Conservation (phyloP, 192 early-diverging fungal genomes). For the Entomortierella parvispora region DNA sequence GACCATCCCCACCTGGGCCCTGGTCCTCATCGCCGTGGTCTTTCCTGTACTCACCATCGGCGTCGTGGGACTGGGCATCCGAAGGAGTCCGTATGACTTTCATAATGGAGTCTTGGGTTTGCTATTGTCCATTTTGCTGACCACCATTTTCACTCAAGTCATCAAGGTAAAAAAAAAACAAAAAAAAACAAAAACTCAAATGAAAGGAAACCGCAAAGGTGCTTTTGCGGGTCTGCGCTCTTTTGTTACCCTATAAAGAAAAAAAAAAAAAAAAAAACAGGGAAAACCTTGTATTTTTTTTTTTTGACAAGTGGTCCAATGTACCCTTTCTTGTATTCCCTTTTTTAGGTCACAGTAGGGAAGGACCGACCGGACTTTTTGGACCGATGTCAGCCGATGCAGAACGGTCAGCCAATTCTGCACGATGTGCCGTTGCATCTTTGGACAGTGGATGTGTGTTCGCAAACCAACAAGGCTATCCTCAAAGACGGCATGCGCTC, state of each 20-base stretch:
- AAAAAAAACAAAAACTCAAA: background rate
- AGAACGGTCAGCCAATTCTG: constrained; percentile 14
- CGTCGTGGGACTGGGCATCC: constrained; percentile 29
- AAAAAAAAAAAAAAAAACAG: too few species aligned
- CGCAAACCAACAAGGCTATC: constrained; percentile 52
- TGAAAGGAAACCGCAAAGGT: background rate
- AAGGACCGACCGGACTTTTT: constrained; percentile 60
- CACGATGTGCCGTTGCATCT: constrained; percentile 62
- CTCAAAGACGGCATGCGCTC: constrained; percentile 84
- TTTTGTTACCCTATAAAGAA: too few species aligned
- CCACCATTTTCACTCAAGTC: constrained; percentile 56
- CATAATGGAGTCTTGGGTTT: constrained; percentile 51
- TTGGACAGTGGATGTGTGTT: constrained; percentile 59
- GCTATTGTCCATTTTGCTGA: constrained; percentile 44
- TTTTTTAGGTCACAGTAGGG: constrained; percentile 51
- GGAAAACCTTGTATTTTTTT: background rate
- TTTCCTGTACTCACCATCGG: constrained; percentile 50
- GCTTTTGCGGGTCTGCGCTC: background rate
- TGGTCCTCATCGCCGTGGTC: constrained; percentile 43
- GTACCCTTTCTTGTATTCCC: background rate
- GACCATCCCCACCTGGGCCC: constrained; percentile 48
- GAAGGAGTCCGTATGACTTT: constrained; percentile 35
- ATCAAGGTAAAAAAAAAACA: constrained; percentile 41
- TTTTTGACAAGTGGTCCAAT: constrained; percentile 2
- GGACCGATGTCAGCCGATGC: constrained; percentile 49